phyloP scores from a whole-genome alignment of 2,329 filamentous ascomycete genomes.

The Aspergillus sp. region DNA sequence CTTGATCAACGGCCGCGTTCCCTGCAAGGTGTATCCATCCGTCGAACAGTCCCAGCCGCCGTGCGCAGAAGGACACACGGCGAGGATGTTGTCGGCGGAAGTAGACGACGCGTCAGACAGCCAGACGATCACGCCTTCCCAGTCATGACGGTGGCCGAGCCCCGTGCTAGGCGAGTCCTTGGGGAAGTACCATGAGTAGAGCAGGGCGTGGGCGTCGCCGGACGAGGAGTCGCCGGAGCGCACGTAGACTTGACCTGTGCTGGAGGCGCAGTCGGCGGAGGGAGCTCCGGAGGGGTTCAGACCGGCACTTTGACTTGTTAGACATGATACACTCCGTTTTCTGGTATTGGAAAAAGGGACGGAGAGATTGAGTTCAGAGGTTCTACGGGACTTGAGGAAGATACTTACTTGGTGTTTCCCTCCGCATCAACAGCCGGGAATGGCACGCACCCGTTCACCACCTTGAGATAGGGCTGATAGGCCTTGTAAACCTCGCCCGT shows the following conservation, averaged over 20 bases:
- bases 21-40: constrained; percentile 40
- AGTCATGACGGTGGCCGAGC: constrained; percentile 56
- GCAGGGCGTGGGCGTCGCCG: constrained; percentile 47
- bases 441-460: constrained; percentile 61
- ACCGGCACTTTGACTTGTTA: constrained; percentile 39
- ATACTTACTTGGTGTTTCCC: constrained; percentile 56
- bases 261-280: constrained; percentile 43
- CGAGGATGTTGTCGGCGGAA: constrained; percentile 43
- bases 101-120: constrained; percentile 40
- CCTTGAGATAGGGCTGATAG: constrained; percentile 57
- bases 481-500: constrained; percentile 52
- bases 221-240: constrained; percentile 38
- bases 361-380: too few relatives aligned
- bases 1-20: constrained; percentile 46
- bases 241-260: constrained; percentile 53
- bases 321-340: background rate
- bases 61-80: constrained; percentile 55
- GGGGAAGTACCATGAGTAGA: constrained; percentile 56
- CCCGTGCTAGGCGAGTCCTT: constrained; percentile 48
- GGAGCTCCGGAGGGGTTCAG: constrained; percentile 42
- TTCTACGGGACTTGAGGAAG: too few relatives aligned
- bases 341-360: too few relatives aligned
- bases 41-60: constrained; percentile 49
- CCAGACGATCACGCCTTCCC: constrained; percentile 57
- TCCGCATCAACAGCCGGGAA: constrained; percentile 60